Conservation (phyloP, 495 filamentous ascomycete species). For the Penicillium pancosmium region DNA sequence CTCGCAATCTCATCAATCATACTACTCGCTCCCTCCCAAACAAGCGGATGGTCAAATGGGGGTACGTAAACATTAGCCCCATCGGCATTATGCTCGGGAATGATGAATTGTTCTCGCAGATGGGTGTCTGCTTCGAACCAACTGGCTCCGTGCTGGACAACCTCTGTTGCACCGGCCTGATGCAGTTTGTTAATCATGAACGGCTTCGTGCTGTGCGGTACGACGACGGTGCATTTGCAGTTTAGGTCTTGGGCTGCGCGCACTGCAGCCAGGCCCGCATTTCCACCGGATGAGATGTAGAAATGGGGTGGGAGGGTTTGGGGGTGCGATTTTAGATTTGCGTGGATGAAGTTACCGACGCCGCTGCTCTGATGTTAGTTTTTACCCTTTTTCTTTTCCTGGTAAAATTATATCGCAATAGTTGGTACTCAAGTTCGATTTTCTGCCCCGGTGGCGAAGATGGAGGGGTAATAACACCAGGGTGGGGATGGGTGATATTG, state of each 20-base stretch:
- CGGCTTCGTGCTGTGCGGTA: constrained; percentile 65
- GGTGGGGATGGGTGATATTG: too few relatives aligned
- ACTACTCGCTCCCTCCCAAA: constrained; percentile 75
- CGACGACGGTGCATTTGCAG: constrained; percentile 73
- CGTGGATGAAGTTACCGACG: constrained; percentile 74
- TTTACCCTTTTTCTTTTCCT: not conserved
- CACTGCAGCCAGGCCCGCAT: constrained; percentile 90
- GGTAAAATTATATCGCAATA: too few relatives aligned
- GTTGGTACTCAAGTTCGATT: too few relatives aligned
- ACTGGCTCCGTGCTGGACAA: constrained; percentile 69
- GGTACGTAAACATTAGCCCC: constrained; percentile 56
- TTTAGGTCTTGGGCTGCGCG: constrained; percentile 66
- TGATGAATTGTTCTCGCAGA: constrained; percentile 62
- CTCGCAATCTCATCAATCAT: constrained; percentile 70
- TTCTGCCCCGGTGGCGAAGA: too few relatives aligned
- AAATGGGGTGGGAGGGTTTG: constrained; percentile 59
- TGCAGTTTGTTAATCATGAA: constrained; percentile 74
- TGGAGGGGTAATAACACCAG: too few relatives aligned
- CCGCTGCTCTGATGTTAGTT: constrained; percentile 48
- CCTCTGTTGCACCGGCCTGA: constrained; percentile 62
- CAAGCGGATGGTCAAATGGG: constrained; percentile 80
- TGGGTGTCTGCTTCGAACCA: constrained; percentile 80
- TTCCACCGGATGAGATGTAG: constrained; percentile 84
- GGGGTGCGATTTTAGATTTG: constrained; percentile 40
- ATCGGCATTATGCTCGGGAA: constrained; percentile 52